Base-by-base conservation (phyloP, 306 rosid species). In the Trifolium fragiferum region DNA sequence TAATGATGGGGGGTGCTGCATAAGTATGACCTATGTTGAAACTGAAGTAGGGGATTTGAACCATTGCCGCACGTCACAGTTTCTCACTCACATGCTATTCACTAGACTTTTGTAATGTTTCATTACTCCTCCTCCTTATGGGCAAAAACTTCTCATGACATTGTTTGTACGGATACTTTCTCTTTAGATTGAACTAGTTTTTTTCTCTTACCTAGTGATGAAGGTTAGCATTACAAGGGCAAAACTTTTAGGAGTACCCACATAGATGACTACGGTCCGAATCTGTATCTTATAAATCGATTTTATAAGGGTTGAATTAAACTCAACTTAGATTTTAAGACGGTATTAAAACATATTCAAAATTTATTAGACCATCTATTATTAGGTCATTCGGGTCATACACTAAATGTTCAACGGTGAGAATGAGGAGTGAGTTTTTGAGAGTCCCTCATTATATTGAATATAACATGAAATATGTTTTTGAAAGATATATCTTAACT, bases 21-120 rank as follows among this genome's bases (percentile, higher is more conserved):
- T 37, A 59, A 69, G 83, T 80, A 70, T 83, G 82, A 80, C 79
- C 74, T 78, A 75, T 58, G 82, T 71, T 53, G 78, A 83, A 76
- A 66, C 81, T 80, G 74, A 86, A 74, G 74, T 59, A 81, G 82
- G 76, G 82, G 78, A 81, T 74, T 80, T 78, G 55, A 78, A 68
- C 87, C 83, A 64, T 77, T 78, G 68, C 68, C 13, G 76, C 84
- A 84, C 74, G 80, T 44, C 71, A 79, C 70, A 75, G 23, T 6
- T 50, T 80, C 76, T 51, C 77, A 59, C 76, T 51, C 77, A 59
- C 80, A 83, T 83, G 82, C 83, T 74, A 70, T 78, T 79, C 81
- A 55, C 74, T 76, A 81, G 55, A 70, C 83, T 73, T 74, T 25
- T 5, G 41, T 44, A 65, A 71, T 74, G 59, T 69, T 78, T 57